Percentiles rank a stretch among this genome's conserved stretches.
Evolutionary conservation across 2,329 filamentous ascomycete genomes (phyloP).

Genomic region (Aspergillus sp.): DNA sequence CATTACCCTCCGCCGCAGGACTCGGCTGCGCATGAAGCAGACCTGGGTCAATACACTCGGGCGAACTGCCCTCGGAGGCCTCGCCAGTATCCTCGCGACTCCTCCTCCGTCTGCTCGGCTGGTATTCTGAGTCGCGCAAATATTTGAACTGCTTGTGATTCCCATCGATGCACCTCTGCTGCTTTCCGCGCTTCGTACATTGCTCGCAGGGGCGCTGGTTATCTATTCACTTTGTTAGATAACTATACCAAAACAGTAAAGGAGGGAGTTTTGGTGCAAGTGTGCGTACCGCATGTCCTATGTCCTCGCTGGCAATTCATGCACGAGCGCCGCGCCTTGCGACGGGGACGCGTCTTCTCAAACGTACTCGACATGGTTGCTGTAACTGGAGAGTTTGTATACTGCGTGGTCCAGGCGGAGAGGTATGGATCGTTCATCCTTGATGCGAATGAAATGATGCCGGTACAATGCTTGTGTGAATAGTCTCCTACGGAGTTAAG

Average conservation of each 20-base stretch:
- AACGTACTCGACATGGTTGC: neutral
- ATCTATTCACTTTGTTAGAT: neutral
- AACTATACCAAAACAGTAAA: neutral
- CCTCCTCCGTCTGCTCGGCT: neutral
- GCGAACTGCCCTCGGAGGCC: neutral
- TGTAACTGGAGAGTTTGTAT: neutral
- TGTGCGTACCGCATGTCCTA: constrained; percentile 1
- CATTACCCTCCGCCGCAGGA: neutral
- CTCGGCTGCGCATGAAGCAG: neutral
- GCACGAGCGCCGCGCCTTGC: neutral
- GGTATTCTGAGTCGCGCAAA: neutral
- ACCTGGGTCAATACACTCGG: neutral
- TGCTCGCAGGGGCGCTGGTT: constrained; percentile 3
- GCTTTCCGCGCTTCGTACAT: neutral
- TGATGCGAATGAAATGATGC: neutral
- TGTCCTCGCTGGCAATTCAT: constrained; percentile 2
- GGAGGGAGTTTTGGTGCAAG: neutral
- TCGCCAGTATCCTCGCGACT: neutral
- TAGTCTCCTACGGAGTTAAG: neutral
- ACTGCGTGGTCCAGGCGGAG: neutral
- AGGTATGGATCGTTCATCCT: neutral
- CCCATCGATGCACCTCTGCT: neutral
- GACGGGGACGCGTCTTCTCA: neutral
- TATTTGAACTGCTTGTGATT: neutral
- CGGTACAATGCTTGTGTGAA: neutral